Conservation (phyloP, 1,139 yeast genomes). For the Candida sp. region DNA sequence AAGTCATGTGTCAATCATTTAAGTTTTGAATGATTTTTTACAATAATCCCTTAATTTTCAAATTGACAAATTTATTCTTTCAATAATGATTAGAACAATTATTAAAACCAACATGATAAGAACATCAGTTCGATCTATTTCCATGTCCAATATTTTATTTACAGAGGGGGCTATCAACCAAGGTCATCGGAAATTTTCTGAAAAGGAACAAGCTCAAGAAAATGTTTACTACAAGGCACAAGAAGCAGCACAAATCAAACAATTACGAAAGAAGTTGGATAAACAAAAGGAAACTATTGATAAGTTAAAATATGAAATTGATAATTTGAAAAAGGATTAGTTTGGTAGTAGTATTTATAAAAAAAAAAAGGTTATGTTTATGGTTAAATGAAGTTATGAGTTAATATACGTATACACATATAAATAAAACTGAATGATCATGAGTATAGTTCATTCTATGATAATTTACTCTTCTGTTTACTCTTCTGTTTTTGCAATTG, state of each 20-base stretch:
- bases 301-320: conserved; percentile 73
- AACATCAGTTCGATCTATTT: neutral
- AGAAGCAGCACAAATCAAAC: conserved; percentile 35
- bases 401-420: too few species aligned
- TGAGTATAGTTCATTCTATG: too few species aligned
- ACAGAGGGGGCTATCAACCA: conserved; percentile 15
- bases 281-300: conserved; percentile 33
- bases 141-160: conserved; percentile 1
- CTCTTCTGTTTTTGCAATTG: too few species aligned
- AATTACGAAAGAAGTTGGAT: conserved; percentile 27
- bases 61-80: neutral
- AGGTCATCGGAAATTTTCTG: conserved; percentile 22
- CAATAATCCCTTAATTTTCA: neutral
- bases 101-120: neutral
- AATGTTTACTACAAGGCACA: conserved; percentile 31
- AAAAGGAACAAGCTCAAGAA: conserved; percentile 33
- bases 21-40: neutral
- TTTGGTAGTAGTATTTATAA: neutral
- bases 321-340: conserved; percentile 2
- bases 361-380: too few species aligned
- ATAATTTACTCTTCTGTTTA: too few species aligned
- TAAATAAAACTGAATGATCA: too few species aligned
- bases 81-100: neutral
- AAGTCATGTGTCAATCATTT: neutral
- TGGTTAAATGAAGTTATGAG: too few species aligned